phyloP scores from a whole-genome alignment of 768 basidiomycete species.

The Naematelia encephala region DNA sequence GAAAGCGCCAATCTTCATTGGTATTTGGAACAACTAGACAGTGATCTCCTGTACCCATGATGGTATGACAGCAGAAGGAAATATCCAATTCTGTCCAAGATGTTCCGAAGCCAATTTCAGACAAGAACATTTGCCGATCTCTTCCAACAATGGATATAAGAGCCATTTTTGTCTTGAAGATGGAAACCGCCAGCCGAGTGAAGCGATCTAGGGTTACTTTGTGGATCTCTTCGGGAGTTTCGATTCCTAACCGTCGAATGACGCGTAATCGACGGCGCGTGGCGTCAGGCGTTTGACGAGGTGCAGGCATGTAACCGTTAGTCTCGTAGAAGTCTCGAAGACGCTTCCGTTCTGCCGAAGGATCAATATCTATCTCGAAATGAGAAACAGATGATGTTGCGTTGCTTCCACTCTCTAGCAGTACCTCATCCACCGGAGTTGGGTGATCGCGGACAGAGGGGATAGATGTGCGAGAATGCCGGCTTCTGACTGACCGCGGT shows the following conservation, averaged over 20 bases:
- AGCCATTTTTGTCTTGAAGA: constrained; percentile 34
- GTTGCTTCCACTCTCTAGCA: constrained; percentile 22
- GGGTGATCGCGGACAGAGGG: not conserved
- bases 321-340: constrained; percentile 28
- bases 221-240: constrained; percentile 22
- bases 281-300: constrained; percentile 30
- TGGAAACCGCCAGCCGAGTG: constrained; percentile 38
- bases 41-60: constrained; percentile 22
- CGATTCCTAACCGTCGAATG: constrained; percentile 38
- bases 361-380: constrained; percentile 18
- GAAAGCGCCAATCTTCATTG: constrained; percentile 44
- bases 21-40: constrained; percentile 43
- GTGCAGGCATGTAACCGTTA: constrained; percentile 40
- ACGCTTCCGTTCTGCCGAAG: constrained; percentile 21
- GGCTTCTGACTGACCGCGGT: constrained; percentile 17
- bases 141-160: constrained; percentile 41
- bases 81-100: constrained; percentile 26
- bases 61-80: constrained; percentile 44
- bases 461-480: not conserved
- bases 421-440: constrained; percentile 7
- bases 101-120: constrained; percentile 26
- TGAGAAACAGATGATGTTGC: constrained; percentile 16
- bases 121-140: constrained; percentile 36
- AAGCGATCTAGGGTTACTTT: constrained; percentile 37
- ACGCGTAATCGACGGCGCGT: constrained; percentile 29